Conservation (phyloP, 371 early-diverging fungal species). For the Blastocladiella emersonii region DNA sequence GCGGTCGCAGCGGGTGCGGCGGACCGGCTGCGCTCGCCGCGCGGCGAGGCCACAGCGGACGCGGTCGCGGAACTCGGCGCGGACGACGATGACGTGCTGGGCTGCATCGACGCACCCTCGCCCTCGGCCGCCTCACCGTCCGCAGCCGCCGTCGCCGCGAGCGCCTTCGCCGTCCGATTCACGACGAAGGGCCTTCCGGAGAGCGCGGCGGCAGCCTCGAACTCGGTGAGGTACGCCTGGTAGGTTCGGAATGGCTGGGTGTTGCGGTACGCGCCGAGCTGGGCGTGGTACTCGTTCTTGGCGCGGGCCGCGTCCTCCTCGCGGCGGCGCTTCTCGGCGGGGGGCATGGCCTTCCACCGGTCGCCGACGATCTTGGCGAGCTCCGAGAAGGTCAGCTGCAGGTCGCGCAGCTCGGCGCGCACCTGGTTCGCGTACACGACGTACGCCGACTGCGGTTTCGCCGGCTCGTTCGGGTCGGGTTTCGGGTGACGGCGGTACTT, state of each 20-base stretch:
- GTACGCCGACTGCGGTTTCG: constrained; percentile 39
- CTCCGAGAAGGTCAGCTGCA: constrained; percentile 32
- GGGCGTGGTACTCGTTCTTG: constrained; percentile 23
- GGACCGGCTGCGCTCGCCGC: too few relatives aligned
- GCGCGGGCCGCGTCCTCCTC: constrained; percentile 24
- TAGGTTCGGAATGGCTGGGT: constrained; percentile 23
- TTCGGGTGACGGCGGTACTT: constrained; percentile 37
- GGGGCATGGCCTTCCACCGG: constrained; percentile 25
- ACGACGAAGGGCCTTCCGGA: too few relatives aligned
- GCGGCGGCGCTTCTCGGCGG: constrained; percentile 18
- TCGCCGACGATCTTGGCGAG: constrained; percentile 36
- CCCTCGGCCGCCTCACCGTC: too few relatives aligned
- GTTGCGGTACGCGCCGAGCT: constrained; percentile 23
- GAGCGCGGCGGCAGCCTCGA: neutral
- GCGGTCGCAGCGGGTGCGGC: too few relatives aligned
- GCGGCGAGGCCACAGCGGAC: too few relatives aligned
- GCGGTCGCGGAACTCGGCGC: too few relatives aligned
- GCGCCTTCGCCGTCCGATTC: too few relatives aligned
- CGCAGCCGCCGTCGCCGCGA: too few relatives aligned
- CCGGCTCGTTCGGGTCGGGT: constrained; percentile 33
- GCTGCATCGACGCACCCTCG: too few relatives aligned
- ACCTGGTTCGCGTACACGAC: constrained; percentile 37
- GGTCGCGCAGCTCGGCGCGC: constrained; percentile 25
- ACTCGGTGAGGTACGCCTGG: neutral
- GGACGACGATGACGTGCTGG: too few relatives aligned